Conservation (phyloP, 176 grass and related monocot genomes). For the Panicum miliaceum region DNA sequence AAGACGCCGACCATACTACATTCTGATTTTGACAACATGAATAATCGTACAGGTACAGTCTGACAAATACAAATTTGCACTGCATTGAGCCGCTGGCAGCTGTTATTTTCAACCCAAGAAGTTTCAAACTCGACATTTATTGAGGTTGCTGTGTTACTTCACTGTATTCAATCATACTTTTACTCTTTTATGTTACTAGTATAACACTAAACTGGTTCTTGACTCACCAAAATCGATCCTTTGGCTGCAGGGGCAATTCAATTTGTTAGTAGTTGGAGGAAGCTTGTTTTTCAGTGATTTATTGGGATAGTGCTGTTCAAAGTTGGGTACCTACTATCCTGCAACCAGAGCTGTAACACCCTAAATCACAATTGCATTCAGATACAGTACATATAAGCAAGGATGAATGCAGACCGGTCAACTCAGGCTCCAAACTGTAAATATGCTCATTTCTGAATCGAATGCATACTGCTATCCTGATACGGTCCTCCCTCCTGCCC, state of each 20-base stretch:
- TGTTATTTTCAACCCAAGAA: slow-evolving; percentile 19
- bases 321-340: not conserved
- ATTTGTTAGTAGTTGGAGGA: slow-evolving; percentile 9
- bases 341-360: slow-evolving; percentile 22
- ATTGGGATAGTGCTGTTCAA: slow-evolving; percentile 9
- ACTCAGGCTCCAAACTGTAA: slow-evolving; percentile 28
- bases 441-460: slow-evolving; percentile 40
- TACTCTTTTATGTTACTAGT: slow-evolving; percentile 9
- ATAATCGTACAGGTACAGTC: slow-evolving; percentile 6
- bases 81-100: slow-evolving; percentile 10
- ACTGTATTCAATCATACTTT: slow-evolving; percentile 10
- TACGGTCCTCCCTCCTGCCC: slow-evolving; percentile 16
- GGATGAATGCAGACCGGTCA: slow-evolving; percentile 44
- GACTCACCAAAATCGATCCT: slow-evolving; percentile 4
- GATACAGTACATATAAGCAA: slow-evolving; percentile 25
- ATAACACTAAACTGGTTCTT: slow-evolving; percentile 21
- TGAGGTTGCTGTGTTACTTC: slow-evolving; percentile 19
- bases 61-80: slow-evolving; percentile 21
- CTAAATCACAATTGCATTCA: slow-evolving; percentile 23
- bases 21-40: slow-evolving; percentile 14
- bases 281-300: slow-evolving; percentile 26
- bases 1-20: not conserved
- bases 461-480: slow-evolving; percentile 33
- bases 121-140: slow-evolving; percentile 33
- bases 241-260: not conserved